Conservation (phyloP, 1,284 basidiomycete genomes). For the Austroboletus niveus region DNA sequence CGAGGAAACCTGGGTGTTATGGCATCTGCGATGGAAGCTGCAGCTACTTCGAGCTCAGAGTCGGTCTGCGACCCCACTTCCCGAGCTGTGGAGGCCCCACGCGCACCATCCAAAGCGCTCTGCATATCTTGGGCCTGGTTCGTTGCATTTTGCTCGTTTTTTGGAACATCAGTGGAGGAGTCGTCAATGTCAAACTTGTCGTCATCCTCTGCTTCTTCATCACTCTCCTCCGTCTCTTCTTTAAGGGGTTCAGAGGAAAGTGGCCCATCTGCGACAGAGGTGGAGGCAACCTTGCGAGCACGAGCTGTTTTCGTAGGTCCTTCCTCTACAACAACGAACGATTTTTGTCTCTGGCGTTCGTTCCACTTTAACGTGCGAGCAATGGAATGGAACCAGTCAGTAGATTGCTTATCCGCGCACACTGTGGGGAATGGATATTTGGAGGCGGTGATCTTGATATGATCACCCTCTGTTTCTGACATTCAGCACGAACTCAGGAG, state of each 20-base stretch:
- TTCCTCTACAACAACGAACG: slow-evolving; percentile 96
- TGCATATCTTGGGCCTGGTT: slow-evolving; percentile 17
- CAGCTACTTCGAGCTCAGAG: slow-evolving; percentile 34
- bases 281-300: slow-evolving; percentile 21
- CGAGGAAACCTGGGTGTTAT: slow-evolving; percentile 32
- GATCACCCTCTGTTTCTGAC: slow-evolving; percentile 82
- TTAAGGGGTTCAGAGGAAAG: slow-evolving; percentile 35
- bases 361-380: slow-evolving; percentile 52
- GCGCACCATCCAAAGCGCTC: slow-evolving; percentile 18
- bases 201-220: slow-evolving; percentile 52
- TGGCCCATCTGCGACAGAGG: slow-evolving; percentile 14
- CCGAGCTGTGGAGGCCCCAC: slow-evolving; percentile 28
- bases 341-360: slow-evolving; percentile 95
- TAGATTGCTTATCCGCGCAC: slow-evolving; percentile 95
- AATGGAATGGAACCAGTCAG: slow-evolving; percentile 96
- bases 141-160: slow-evolving; percentile 32
- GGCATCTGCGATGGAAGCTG: slow-evolving; percentile 33
- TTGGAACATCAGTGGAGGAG: slow-evolving; percentile 56
- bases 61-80: slow-evolving; percentile 34
- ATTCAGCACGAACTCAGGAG: slow-evolving; percentile 12
- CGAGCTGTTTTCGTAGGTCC: slow-evolving; percentile 50
- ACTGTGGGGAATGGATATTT: slow-evolving; percentile 99
- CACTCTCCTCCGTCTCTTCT: slow-evolving; percentile 38
- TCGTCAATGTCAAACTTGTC: slow-evolving; percentile 92
- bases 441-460: slow-evolving; percentile 98